Evolutionary conservation across 805 yeast genomes (phyloP).

Genomic region (Blastobotrys peoriensis): DNA sequence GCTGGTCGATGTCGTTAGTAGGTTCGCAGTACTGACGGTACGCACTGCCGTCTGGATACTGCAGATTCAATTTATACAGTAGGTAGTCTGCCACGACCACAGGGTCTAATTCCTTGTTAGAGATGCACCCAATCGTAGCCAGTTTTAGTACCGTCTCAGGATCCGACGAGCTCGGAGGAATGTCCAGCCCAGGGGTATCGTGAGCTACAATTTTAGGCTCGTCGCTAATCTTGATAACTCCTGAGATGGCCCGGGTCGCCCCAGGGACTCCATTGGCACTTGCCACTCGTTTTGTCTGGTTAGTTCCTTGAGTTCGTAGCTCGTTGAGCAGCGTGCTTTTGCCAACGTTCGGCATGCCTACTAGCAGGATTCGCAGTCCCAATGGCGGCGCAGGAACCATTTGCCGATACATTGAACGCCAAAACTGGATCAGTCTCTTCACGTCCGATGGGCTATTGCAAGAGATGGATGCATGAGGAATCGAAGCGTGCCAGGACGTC

Average conservation of each 20-base stretch:
- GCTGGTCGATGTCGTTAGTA: slow-evolving; percentile 61
- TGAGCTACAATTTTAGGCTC: slow-evolving; percentile 63
- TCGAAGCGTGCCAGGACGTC: slow-evolving; percentile 44
- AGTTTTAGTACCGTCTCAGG: slow-evolving; percentile 68
- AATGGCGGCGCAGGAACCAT: slow-evolving; percentile 73
- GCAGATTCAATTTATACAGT: slow-evolving; percentile 57
- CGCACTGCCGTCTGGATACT: slow-evolving; percentile 27
- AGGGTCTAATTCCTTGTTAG: slow-evolving; percentile 67
- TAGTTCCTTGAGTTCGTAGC: slow-evolving; percentile 45
- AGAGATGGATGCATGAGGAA: slow-evolving; percentile 52
- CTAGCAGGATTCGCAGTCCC: slow-evolving; percentile 69
- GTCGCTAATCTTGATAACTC: slow-evolving; percentile 55
- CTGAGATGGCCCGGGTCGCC: slow-evolving; percentile 74
- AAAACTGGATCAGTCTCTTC: slow-evolving; percentile 41
- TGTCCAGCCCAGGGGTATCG: slow-evolving; percentile 90
- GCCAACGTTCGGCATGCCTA: slow-evolving; percentile 98
- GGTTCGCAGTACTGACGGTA: slow-evolving; percentile 52
- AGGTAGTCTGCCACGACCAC: slow-evolving; percentile 81
- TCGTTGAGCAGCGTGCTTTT: slow-evolving; percentile 82
- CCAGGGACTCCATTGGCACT: slow-evolving; percentile 86
- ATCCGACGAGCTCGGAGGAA: slow-evolving; percentile 59
- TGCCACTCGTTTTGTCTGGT: slow-evolving; percentile 55
- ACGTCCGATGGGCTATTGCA: slow-evolving; percentile 49
- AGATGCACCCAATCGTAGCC: slow-evolving; percentile 70
- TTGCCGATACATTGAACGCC: slow-evolving; percentile 37